Percentiles rank a stretch among this genome's conserved stretches.
These are phyloP conservation scores for Halophytophthora polymorphica DNA, from an alignment of 352 stramenopile species.

Conservation along the genomic window DNA sequence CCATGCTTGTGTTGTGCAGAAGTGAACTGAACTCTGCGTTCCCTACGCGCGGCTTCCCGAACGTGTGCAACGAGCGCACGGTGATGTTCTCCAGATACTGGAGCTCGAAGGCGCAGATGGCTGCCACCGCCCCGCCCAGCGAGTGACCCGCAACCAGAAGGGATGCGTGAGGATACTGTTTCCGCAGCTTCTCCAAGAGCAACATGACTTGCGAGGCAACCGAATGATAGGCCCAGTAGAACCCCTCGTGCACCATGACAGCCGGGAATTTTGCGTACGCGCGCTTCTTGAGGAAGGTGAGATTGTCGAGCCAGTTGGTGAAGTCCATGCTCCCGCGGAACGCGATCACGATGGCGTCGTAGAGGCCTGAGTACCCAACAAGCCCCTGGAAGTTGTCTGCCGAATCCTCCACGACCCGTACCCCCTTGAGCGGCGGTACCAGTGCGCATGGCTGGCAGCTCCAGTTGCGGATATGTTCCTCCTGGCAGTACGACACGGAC, in stretches of 20 bases:
- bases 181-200: conserved; percentile 27
- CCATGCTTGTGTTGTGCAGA: conserved; percentile 46
- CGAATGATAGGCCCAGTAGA: conserved; percentile 78
- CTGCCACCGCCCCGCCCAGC: conserved; percentile 63
- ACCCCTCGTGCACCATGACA: conserved; percentile 70
- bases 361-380: conserved; percentile 59
- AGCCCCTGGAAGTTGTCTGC: conserved; percentile 80
- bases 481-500: conserved; percentile 74
- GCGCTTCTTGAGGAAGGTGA: conserved; percentile 76
- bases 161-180: conserved; percentile 36
- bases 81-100: conserved; percentile 54
- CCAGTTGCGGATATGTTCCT: conserved; percentile 64
- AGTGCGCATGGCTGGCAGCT: conserved; percentile 68
- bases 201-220: conserved; percentile 51
- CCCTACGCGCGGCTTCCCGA: conserved; percentile 73
- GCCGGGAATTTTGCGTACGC: conserved; percentile 58
- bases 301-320: conserved; percentile 82
- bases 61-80: conserved; percentile 62
- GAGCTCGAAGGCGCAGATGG: conserved; percentile 76
- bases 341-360: conserved; percentile 58
- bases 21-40: conserved; percentile 62
- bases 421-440: conserved; percentile 42
- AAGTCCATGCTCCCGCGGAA: conserved; percentile 85
- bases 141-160: conserved; percentile 76
- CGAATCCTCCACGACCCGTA: conserved; percentile 61